These are phyloP conservation scores for Annulohypoxylon nitens DNA, from an alignment of 495 filamentous ascomycete genomes.

Conservation along the genomic window DNA sequence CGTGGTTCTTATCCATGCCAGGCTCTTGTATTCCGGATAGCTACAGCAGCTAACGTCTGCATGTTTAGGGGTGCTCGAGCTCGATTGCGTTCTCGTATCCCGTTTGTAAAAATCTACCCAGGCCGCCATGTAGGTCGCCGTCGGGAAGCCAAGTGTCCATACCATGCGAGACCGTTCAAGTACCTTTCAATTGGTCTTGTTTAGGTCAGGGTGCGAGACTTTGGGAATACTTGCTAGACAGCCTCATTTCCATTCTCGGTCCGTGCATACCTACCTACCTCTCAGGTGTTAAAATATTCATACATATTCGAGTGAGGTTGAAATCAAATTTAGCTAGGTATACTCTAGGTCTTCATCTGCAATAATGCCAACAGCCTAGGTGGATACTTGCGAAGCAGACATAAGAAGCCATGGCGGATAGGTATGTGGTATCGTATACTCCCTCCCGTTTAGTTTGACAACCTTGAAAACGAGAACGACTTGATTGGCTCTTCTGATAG, in stretches of 20 bases:
- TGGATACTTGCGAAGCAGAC: background rate
- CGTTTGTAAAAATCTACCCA: background rate
- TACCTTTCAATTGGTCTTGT: background rate
- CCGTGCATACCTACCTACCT: no score
- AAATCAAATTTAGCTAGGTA: no score
- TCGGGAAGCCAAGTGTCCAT: background rate
- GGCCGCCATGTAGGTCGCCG: background rate
- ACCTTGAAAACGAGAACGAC: background rate
- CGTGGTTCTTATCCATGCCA: background rate
- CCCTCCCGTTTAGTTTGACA: background rate
- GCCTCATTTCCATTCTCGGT: no score
- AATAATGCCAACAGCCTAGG: no score
- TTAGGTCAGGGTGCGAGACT: no score
- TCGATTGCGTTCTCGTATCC: background rate
- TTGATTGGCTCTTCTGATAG: background rate
- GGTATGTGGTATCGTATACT: background rate
- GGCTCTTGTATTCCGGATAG: background rate
- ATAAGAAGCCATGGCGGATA: background rate
- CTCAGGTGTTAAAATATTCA: no score
- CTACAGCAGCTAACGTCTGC: background rate
- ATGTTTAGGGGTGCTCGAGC: background rate
- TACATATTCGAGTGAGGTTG: no score
- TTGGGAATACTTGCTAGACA: no score
- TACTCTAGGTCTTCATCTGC: no score
- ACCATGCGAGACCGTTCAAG: background rate